Conservation (phyloP, 805 yeast genomes). For the Starmerella scarabaei region DNA sequence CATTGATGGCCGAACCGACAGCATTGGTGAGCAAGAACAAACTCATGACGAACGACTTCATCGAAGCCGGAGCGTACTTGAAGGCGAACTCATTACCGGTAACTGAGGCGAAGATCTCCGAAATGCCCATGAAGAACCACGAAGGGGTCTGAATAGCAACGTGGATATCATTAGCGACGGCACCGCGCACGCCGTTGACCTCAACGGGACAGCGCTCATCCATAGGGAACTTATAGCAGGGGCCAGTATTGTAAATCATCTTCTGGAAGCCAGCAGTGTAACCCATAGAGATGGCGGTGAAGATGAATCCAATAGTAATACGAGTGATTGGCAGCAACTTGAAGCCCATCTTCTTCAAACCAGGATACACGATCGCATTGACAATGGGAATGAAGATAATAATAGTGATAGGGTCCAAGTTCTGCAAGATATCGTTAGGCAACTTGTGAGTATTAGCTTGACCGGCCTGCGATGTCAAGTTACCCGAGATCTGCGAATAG, state of each 20-base stretch:
- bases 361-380: slow-evolving; percentile 47
- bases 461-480: slow-evolving; percentile 63
- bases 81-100: slow-evolving; percentile 78
- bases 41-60: slow-evolving; percentile 52
- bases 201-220: slow-evolving; percentile 10
- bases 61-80: slow-evolving; percentile 61
- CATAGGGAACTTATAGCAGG: slow-evolving; percentile 55
- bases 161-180: slow-evolving; percentile 42
- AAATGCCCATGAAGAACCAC: slow-evolving; percentile 55
- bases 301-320: slow-evolving; percentile 56
- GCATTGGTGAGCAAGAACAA: slow-evolving; percentile 59
- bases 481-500: slow-evolving; percentile 60
- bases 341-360: slow-evolving; percentile 36
- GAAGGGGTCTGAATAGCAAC: slow-evolving; percentile 65
- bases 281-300: slow-evolving; percentile 52
- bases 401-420: slow-evolving; percentile 61
- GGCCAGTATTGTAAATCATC: slow-evolving; percentile 54
- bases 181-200: slow-evolving; percentile 10
- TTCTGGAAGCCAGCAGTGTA: slow-evolving; percentile 68
- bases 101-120: slow-evolving; percentile 68
- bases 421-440: slow-evolving; percentile 70
- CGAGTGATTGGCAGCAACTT: slow-evolving; percentile 59
- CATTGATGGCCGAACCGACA: slow-evolving; percentile 64
- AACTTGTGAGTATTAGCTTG: slow-evolving; percentile 61
- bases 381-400: slow-evolving; percentile 65